Base-by-base conservation (phyloP, 148 eudicot genomes). In the Fallopia convolvulus region DNA sequence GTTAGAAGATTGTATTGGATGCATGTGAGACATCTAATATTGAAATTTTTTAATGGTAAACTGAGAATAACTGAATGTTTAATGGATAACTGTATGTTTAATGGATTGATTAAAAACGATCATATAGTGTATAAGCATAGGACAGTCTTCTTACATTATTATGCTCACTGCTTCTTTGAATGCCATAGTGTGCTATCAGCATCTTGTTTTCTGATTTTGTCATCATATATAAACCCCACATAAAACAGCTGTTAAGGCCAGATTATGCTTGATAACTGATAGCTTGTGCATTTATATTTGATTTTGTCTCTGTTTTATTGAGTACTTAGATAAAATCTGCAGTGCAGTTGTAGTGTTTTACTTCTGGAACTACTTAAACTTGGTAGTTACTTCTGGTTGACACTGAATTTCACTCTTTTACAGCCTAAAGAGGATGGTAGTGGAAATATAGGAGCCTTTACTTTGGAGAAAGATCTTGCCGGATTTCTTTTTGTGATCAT, bases 401-500 rank as follows among this genome's bases (percentile, higher is more conserved):
- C 15, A 23, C n/a, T 23, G 70, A 42, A 70, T 3, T 44, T 71
- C 23, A 40, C 23, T 40, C 23, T 71, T 81, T 76, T 84, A 84
- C 97, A 93, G 98, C 80, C 76, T 52, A 93, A 87, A 78, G 87
- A 80, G 66, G 90, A 85, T 74, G 91, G 87, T 40, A 14, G 65
- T 74, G 97, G 97, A 78, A 75, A 87, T 74, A 78, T 60, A 65
- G 92, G 87, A 47, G 79, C 78, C 47, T 91, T 95, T 83, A 81
- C 89, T 26, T 52, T 95, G 75, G 87, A 87, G 40, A 76, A 85
- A 63, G 89, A 82, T 72, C 71, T 79, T 70, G 61, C 77, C 0
- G 99, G 90, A 63, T 90, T 95, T 75, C 79, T 85, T 58, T 95
- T 93, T 84, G 97, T 84, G 48, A 82, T 95, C 81, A 95, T 86